Percentiles rank a stretch among this genome's conserved stretches.
These are phyloP conservation scores for Suhomyces wounanorum DNA, from an alignment of 1,139 yeast genomes.

Conservation along the genomic window DNA sequence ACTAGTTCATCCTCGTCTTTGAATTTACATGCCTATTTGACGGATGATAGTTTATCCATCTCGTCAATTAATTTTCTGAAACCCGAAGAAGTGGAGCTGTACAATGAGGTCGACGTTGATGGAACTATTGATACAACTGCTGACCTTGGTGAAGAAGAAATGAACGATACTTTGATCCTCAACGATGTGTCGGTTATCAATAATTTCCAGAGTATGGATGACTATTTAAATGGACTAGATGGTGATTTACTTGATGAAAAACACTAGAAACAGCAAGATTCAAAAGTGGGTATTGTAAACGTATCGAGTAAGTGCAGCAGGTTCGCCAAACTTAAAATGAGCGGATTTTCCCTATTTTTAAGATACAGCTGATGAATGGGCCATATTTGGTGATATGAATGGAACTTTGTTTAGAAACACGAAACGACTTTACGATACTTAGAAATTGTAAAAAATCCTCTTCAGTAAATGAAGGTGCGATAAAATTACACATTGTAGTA, in stretches of 20 bases:
- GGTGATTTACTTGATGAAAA: not conserved
- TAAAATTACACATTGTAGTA: too few species aligned
- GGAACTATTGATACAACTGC: slow-evolving; percentile 18
- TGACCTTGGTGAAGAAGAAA: slow-evolving; percentile 16
- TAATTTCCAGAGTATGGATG: slow-evolving; percentile 26
- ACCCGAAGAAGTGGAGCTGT: not conserved
- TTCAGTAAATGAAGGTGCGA: not conserved
- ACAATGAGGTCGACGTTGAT: not conserved
- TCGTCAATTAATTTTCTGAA: not conserved
- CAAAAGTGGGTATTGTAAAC: not conserved
- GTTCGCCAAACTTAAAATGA: too few species aligned
- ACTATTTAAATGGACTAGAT: slow-evolving; percentile 26
- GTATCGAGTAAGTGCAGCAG: not conserved
- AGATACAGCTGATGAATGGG: not conserved
- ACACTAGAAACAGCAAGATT: not conserved
- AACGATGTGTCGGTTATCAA: slow-evolving; percentile 10
- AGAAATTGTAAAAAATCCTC: not conserved
- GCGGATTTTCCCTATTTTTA: too few species aligned
- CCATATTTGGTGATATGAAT: not conserved
- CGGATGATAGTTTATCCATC: slow-evolving; percentile 31
- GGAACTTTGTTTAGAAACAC: not conserved
- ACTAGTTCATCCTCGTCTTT: slow-evolving; percentile 47
- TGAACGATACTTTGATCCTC: slow-evolving; percentile 12
- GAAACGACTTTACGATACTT: not conserved
- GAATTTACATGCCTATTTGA: slow-evolving; percentile 47